These are phyloP conservation scores for Gonapodya prolifera DNA, from an alignment of 192 early-diverging fungal genomes.

Conservation along the genomic window DNA sequence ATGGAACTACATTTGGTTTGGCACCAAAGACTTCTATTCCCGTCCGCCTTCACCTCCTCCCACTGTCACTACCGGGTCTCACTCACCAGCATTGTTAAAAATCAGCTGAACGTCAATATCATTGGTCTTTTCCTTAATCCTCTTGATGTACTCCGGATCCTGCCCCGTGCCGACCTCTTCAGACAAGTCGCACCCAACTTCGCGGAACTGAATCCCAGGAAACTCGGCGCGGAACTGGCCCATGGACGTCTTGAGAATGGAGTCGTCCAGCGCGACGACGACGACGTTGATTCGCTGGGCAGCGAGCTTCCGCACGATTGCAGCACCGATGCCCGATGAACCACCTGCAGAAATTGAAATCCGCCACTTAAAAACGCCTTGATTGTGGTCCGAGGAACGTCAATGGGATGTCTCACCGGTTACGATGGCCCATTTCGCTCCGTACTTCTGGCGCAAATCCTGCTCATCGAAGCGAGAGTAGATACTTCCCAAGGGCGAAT, in stretches of 20 bases:
- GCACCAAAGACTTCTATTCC: no score
- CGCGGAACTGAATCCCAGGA: slow-evolving; percentile 27
- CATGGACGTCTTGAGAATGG: slow-evolving; percentile 17
- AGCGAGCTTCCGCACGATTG: slow-evolving; percentile 36
- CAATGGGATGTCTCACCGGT: slow-evolving; percentile 21
- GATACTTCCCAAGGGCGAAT: background rate
- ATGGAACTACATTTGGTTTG: no score
- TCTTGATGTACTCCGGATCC: slow-evolving; percentile 23
- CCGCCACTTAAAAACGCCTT: background rate
- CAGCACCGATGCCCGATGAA: slow-evolving; percentile 39
- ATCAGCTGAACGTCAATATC: slow-evolving; percentile 36
- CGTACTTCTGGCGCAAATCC: slow-evolving; percentile 40
- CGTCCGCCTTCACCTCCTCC: no score
- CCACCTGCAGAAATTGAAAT: slow-evolving; percentile 21
- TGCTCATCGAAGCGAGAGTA: slow-evolving; percentile 13
- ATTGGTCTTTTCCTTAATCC: slow-evolving; percentile 22
- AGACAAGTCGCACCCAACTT: slow-evolving; percentile 36
- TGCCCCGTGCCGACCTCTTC: slow-evolving; percentile 1
- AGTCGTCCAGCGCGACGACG: slow-evolving; percentile 38
- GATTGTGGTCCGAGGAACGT: background rate
- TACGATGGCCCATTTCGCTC: slow-evolving; percentile 42
- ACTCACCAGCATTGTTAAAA: slow-evolving; percentile 43
- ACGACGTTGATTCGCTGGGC: slow-evolving; percentile 39
- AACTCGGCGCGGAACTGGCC: slow-evolving; percentile 21
- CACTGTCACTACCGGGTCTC: background rate